Evolutionary conservation across 805 yeast genomes (phyloP), one percentile per base, ranked within the genome.

Genomic region (Kluyveromyces dobzhanskii): DNA sequence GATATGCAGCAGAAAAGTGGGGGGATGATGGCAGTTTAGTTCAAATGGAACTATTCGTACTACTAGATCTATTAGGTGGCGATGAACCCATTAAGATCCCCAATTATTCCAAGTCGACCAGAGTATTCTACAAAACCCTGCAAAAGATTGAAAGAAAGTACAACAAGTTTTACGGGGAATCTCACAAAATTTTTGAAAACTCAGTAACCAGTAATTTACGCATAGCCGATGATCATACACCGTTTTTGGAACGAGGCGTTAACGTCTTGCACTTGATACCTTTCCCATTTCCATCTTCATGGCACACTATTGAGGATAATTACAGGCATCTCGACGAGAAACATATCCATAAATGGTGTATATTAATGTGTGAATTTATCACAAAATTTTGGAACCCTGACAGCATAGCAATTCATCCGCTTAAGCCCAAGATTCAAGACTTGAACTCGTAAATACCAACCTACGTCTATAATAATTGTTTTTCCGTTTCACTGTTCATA

Each of bases 221-320:
- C 17, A 34, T 34, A 13, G 23, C 37, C 4, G 82, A 76, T 50
- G 82, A 76, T 44, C 82, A 76, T 46, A 45, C 69, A 2, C 81
- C 80, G 1, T 76, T 71, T 49, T 49, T 65, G 28, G 50, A 54
- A 11, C 53, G 60, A 4, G 76, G 75, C 0, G 70, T 73, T 1
- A 71, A 72, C 0, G 58, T 71, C 1, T 44, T 76, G 38, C 81
- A 76, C 48, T 47, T 75, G 32, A 73, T 76, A n/a, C 78, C 82
- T 1, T 42, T 51, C 4, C 61, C 59, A 7, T 75, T 76, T 50
- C 82, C 82, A 0, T 35, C 45, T 0, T 54, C 48, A 8, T 76
- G 82, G 82, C 82, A 76, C 45, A 73, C 71, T 1, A 21, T 63
- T 1, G 55, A 52, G 1, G 82, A 76, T 44, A 59, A 70, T 39